Evolutionary conservation across 306 rosid genomes (phyloP).

Genomic region (Casuarina glauca): DNA sequence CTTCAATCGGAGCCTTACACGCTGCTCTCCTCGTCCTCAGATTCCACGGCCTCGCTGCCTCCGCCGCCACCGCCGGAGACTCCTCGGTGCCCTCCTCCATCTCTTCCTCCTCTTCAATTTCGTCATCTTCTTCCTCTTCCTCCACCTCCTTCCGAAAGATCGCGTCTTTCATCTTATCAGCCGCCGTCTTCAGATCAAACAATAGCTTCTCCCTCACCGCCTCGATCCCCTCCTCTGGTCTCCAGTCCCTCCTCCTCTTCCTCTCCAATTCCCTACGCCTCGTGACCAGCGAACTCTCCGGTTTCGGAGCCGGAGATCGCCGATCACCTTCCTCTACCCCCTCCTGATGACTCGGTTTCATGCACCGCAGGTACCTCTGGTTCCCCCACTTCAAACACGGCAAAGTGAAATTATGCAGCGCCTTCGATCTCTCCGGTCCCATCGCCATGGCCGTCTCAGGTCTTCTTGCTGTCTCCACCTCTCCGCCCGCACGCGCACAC

Average conservation of each 20-base stretch:
- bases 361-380: conserved; percentile 75
- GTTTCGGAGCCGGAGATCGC: conserved; percentile 37
- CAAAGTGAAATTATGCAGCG: conserved; percentile 83
- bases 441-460: conserved; percentile 51
- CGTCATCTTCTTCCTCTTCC: conserved; percentile 15
- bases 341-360: conserved; percentile 39
- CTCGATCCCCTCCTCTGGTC: conserved; percentile 60
- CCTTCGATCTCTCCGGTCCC: conserved; percentile 72
- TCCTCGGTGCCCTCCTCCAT: neutral
- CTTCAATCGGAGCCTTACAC: conserved; percentile 44
- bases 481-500: conserved; percentile 33
- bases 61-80: conserved; percentile 2
- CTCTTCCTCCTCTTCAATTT: conserved; percentile 17
- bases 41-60: conserved; percentile 63
- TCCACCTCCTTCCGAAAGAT: conserved; percentile 48
- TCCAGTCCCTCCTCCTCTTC: conserved; percentile 28
- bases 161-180: conserved; percentile 65
- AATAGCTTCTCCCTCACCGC: conserved; percentile 82
- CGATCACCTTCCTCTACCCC: conserved; percentile 39
- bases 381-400: conserved; percentile 90
- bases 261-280: conserved; percentile 36
- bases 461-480: conserved; percentile 21
- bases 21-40: conserved; percentile 66
- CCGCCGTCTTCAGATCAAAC: conserved; percentile 76
- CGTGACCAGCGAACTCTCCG: conserved; percentile 26